Evolutionary conservation across 2,329 filamentous ascomycete genomes (phyloP).

Genomic region (Mycosphaerella sp.): DNA sequence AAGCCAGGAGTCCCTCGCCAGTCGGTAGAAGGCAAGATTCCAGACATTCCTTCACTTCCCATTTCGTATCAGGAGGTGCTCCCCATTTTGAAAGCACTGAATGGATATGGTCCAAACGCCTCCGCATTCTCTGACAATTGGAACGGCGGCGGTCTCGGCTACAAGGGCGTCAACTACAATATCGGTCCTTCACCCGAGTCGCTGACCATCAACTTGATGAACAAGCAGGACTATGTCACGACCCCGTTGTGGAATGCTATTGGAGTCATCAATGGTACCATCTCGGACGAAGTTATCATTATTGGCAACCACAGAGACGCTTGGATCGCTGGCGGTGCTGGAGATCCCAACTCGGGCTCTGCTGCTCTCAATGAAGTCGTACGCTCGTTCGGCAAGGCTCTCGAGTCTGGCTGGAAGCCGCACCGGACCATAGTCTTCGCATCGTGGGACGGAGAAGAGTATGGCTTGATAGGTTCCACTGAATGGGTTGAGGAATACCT

Average conservation of each 20-base stretch:
- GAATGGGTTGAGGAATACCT: constrained; percentile 92
- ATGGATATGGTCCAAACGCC: constrained; percentile 76
- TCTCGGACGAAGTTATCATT: constrained; percentile 78
- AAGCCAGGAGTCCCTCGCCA: constrained; percentile 78
- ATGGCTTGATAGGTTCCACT: constrained; percentile 77
- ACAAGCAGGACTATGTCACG: constrained; percentile 46
- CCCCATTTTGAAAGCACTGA: constrained; percentile 81
- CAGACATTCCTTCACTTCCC: constrained; percentile 82
- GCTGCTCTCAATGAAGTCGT: constrained; percentile 74
- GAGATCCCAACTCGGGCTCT: constrained; percentile 76
- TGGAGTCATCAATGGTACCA: constrained; percentile 81
- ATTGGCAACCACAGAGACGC: constrained; percentile 91
- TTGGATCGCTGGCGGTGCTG: constrained; percentile 80
- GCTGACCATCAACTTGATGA: constrained; percentile 49
- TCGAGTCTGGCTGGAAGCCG: constrained; percentile 73
- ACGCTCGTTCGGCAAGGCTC: constrained; percentile 64
- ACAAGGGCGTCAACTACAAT: constrained; percentile 78
- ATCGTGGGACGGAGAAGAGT: constrained; percentile 64
- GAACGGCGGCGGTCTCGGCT: constrained; percentile 60
- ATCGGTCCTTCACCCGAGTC: constrained; percentile 73
- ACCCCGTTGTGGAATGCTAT: constrained; percentile 66
- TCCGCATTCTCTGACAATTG: constrained; percentile 67
- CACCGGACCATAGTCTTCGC: constrained; percentile 87
- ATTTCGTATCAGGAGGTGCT: constrained; percentile 84
- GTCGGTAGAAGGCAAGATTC: constrained; percentile 63